Evolutionary conservation across 2,329 filamentous ascomycete species (phyloP), one percentile per base, ranked within the genome.

Genomic region (Berkeleyomyces rouxiae): DNA sequence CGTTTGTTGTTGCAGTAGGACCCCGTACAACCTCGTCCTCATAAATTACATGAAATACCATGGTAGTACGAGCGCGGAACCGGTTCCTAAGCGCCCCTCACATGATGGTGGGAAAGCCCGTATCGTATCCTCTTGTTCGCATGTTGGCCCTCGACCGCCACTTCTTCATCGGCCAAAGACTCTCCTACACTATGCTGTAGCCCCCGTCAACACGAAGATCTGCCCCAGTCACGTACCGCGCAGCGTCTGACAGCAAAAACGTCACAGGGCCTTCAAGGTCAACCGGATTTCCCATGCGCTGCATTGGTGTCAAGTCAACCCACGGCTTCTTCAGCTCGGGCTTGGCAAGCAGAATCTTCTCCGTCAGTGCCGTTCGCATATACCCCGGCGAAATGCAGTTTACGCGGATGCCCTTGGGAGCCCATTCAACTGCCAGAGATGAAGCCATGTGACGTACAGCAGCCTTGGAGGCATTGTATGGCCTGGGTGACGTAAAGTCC

Each of bases 301-400:
- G 92, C 71, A 89, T 85, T 0, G 93, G 93, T 66, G 96, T 97
- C 61, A 95, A 79, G 1, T 87, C 91, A 11, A 85, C 95, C 92
- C 92, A 97, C 74, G 93, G 86, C 71, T 85, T 80, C 74, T 90
- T 88, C 46, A 97, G 82, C 62, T 93, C 89, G 23, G 91, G 90
- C 74, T 95, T 95, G 65, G 96, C 90, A 67, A 93, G 87, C 36
- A 97, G 82, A 68, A 97, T 96, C 78, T 95, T 95, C 76, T 90
- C 84, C 49, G 90, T 96, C 87, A 96, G 76, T 64, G 90, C 88
- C 13, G 92, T 96, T 67, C 96, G 77, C 92, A 97, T 97, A 75
- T 97, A 97, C 53, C 93, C 92, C 0, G 92, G 92, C 39, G 86
- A 90, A 72, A 97, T 93, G 74, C 88, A 93, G 77, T 97, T 97